Conservation (phyloP, 2,329 filamentous ascomycete genomes). For the Fusarium sp. region DNA sequence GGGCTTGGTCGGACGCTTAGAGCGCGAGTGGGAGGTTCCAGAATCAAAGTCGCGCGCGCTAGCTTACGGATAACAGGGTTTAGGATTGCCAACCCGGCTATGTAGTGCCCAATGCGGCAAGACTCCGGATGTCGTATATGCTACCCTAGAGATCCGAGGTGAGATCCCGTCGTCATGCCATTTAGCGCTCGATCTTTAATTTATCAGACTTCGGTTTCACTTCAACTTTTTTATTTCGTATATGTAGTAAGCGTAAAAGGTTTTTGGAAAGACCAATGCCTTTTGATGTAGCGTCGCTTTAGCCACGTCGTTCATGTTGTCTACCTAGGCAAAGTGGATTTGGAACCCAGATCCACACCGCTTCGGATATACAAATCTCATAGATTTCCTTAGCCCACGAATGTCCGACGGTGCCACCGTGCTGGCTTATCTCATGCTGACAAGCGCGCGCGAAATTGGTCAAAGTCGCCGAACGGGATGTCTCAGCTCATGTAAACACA, state of each 20-base stretch:
- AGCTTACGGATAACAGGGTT: background rate
- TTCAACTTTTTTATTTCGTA: too few species aligned
- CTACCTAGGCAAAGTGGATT: too few species aligned
- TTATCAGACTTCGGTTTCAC: too few species aligned
- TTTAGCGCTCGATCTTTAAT: too few species aligned
- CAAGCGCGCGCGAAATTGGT: conserved; percentile 8
- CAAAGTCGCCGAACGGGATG: background rate
- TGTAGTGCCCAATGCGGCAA: background rate
- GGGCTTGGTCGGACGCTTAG: conserved; percentile 5
- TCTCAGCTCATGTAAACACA: conserved; percentile 14
- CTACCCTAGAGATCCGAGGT: conserved; percentile 5
- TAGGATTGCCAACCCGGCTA: conserved; percentile 11
- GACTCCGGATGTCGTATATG: background rate
- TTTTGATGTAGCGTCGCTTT: too few species aligned
- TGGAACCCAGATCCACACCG: too few species aligned
- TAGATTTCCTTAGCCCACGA: background rate
- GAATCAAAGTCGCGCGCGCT: conserved; percentile 11
- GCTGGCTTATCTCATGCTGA: too few species aligned
- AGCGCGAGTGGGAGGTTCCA: background rate
- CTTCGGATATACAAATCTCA: too few species aligned
- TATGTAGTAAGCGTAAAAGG: too few species aligned
- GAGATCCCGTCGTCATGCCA: too few species aligned
- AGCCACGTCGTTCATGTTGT: too few species aligned
- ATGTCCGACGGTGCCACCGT: background rate
- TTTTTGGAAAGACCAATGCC: too few species aligned